These are phyloP conservation scores for Dendrobium officinale DNA, from an alignment of 106 monocot species.

Conservation along the genomic window DNA sequence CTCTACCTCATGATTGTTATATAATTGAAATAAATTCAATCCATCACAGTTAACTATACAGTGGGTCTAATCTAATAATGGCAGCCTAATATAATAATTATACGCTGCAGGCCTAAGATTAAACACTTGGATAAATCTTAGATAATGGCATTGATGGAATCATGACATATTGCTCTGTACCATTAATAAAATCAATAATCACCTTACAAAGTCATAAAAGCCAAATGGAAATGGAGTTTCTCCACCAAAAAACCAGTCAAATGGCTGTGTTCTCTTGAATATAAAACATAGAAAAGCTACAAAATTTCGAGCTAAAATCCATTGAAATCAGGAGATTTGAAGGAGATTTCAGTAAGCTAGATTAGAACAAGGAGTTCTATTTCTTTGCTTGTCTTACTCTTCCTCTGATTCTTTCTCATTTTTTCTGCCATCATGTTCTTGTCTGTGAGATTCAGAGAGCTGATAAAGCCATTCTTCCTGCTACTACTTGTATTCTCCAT, in stretches of 20 bases:
- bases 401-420: neutral
- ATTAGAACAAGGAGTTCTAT: neutral
- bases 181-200: neutral
- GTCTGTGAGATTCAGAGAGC: neutral
- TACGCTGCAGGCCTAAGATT: neutral
- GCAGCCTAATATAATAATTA: neutral
- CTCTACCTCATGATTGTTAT: neutral
- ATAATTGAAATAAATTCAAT: neutral
- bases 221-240: neutral
- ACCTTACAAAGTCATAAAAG: neutral
- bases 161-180: neutral
- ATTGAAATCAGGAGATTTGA: neutral
- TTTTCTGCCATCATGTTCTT: neutral
- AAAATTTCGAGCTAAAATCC: neutral
- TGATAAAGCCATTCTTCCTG: constrained; percentile 2
- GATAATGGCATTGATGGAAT: neutral
- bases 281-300: neutral
- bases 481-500: constrained; percentile 11
- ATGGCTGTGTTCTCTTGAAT: neutral
- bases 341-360: neutral
- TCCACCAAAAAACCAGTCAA: neutral
- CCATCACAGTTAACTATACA: neutral
- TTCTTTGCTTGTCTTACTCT: neutral
- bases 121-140: neutral
- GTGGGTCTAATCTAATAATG: neutral